Conservation (phyloP, 139 green algal species). For the Chlorella sp. region DNA sequence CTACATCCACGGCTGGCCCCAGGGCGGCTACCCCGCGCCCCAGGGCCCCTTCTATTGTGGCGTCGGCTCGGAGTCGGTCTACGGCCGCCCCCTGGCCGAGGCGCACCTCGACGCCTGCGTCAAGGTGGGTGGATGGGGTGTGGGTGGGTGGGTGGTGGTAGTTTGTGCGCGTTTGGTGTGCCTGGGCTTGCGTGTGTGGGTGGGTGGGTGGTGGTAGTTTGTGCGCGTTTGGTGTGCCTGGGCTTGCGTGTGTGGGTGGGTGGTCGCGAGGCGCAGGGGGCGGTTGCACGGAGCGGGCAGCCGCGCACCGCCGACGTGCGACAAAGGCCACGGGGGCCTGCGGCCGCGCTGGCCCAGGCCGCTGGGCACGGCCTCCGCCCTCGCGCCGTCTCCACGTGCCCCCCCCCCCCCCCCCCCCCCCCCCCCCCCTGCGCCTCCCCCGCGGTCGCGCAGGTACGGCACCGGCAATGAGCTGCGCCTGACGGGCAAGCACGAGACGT, state of each 20-base stretch:
- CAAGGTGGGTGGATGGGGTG: conserved; percentile 30
- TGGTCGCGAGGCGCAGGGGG: too few relatives aligned
- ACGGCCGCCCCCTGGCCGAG: conserved; percentile 82
- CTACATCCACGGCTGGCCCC: conserved; percentile 78
- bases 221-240: background rate
- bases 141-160: background rate
- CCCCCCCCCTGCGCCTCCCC: too few relatives aligned
- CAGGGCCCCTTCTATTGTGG: conserved; percentile 93
- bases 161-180: background rate
- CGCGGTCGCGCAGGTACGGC: too few relatives aligned
- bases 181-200: background rate
- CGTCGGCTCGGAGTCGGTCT: conserved; percentile 78
- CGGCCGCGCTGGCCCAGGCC: too few relatives aligned
- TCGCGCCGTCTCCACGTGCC: too few relatives aligned
- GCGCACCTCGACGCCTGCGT: conserved; percentile 88
- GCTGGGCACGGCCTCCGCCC: too few relatives aligned
- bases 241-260: background rate
- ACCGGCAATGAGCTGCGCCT: conserved; percentile 82
- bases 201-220: background rate
- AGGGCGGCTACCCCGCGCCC: conserved; percentile 82
- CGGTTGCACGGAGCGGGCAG: too few relatives aligned
- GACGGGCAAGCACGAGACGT: conserved; percentile 91
- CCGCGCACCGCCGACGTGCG: too few relatives aligned
- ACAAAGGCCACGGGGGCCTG: too few relatives aligned
- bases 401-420: too few relatives aligned